Conservation (phyloP, 805 yeast species). For the Lachancea cidri region DNA sequence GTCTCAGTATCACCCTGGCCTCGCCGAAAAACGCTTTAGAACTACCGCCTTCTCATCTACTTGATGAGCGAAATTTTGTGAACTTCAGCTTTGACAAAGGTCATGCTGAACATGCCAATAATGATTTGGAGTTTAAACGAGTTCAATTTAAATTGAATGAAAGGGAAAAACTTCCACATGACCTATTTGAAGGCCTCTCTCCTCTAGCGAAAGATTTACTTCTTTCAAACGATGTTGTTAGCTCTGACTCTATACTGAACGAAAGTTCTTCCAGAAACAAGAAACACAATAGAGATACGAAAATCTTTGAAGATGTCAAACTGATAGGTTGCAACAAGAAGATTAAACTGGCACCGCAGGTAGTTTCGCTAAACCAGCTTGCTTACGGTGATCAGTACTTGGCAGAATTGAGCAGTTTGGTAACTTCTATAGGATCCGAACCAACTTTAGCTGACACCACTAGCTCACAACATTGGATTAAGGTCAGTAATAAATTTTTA, state of each 20-base stretch:
- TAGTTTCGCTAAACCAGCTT: constrained; percentile 20
- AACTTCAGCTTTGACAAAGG: neutral
- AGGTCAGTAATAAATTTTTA: constrained; percentile 9
- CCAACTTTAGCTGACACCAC: constrained; percentile 2
- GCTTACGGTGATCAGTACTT: constrained; percentile 20
- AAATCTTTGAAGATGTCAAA: neutral
- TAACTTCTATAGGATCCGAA: constrained; percentile 10
- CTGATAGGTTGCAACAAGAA: constrained; percentile 11
- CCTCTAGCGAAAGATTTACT: constrained; percentile 20
- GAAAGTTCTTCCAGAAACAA: neutral
- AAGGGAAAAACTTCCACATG: neutral
- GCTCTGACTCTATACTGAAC: neutral
- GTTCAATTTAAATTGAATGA: neutral
- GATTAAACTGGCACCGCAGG: constrained; percentile 15
- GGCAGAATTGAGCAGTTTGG: constrained; percentile 15
- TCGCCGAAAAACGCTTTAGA: neutral
- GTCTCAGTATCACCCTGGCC: neutral
- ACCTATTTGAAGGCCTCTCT: constrained; percentile 20
- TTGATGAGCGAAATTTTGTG: neutral
- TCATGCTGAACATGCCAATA: neutral
- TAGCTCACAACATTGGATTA: constrained; percentile 20
- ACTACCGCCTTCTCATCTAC: neutral
- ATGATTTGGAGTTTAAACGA: constrained; percentile 1
- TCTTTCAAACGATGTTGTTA: neutral
- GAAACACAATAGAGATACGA: neutral